Evolutionary conservation across 2,329 filamentous ascomycete genomes (phyloP).

Genomic region (Aspergillus udagawae): DNA sequence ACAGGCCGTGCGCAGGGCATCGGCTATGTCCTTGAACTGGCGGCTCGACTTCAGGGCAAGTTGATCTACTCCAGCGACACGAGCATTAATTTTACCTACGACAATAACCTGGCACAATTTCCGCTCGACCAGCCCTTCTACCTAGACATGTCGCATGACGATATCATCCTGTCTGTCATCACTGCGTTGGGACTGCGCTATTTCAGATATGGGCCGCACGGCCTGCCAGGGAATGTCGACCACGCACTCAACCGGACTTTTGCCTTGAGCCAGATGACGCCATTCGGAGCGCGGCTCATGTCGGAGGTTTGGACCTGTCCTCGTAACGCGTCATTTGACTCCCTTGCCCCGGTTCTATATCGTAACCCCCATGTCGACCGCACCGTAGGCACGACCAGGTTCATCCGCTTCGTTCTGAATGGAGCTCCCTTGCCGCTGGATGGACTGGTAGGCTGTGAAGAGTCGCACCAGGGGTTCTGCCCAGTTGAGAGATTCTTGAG

Average conservation of each 20-base stretch:
- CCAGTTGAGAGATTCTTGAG: neutral
- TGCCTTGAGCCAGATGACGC: slow-evolving; percentile 31
- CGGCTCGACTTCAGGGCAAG: slow-evolving; percentile 56
- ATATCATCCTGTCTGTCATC: slow-evolving; percentile 66
- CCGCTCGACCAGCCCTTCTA: slow-evolving; percentile 70
- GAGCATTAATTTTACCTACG: slow-evolving; percentile 46
- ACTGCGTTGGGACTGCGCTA: slow-evolving; percentile 68
- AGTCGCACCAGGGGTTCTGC: neutral
- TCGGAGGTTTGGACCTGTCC: slow-evolving; percentile 55
- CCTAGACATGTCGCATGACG: slow-evolving; percentile 75
- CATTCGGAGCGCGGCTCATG: slow-evolving; percentile 53
- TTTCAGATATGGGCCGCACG: slow-evolving; percentile 34
- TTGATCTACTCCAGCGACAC: slow-evolving; percentile 19
- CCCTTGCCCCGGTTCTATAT: slow-evolving; percentile 39
- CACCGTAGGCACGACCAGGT: slow-evolving; percentile 13
- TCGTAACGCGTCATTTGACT: slow-evolving; percentile 14
- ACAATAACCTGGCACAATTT: slow-evolving; percentile 62
- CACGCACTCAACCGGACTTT: slow-evolving; percentile 45
- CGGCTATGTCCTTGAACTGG: slow-evolving; percentile 68
- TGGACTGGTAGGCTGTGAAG: slow-evolving; percentile 16
- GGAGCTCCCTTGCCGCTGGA: slow-evolving; percentile 24
- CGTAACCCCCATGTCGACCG: slow-evolving; percentile 22
- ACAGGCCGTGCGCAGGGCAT: slow-evolving; percentile 68
- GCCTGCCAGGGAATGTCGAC: slow-evolving; percentile 20
- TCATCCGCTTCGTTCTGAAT: slow-evolving; percentile 31